phyloP scores from a whole-genome alignment of 805 yeast species.

The Scheffersomyces stipitis region DNA sequence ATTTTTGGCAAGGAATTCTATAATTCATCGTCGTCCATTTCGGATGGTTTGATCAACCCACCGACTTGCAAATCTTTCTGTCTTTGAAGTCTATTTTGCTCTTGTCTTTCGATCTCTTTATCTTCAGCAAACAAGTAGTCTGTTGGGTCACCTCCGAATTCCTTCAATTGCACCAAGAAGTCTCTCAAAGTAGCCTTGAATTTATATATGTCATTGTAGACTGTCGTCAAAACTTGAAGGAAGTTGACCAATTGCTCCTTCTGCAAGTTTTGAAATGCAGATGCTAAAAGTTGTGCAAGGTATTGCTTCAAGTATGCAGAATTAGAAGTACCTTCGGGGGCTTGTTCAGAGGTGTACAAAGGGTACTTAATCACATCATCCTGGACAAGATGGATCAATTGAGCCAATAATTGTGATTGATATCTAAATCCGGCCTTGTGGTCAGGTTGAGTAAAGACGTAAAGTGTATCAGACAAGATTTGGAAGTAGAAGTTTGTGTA shows the following conservation, averaged over 20 bases:
- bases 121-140: slow-evolving; percentile 95
- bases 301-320: slow-evolving; percentile 75
- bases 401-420: slow-evolving; percentile 82
- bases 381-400: slow-evolving; percentile 79
- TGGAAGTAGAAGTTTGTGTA: slow-evolving; percentile 87
- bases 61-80: slow-evolving; percentile 86
- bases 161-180: slow-evolving; percentile 93
- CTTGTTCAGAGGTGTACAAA: slow-evolving; percentile 75
- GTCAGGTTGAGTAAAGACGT: slow-evolving; percentile 92
- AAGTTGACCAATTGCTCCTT: slow-evolving; percentile 80
- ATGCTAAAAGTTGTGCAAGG: slow-evolving; percentile 73
- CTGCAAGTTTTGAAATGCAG: slow-evolving; percentile 92
- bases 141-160: slow-evolving; percentile 92
- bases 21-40: slow-evolving; percentile 69
- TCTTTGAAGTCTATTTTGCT: slow-evolving; percentile 66
- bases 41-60: slow-evolving; percentile 92
- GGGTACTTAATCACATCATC: slow-evolving; percentile 74
- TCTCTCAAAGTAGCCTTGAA: slow-evolving; percentile 89
- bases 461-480: slow-evolving; percentile 87
- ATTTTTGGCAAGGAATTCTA: not conserved
- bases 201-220: slow-evolving; percentile 69
- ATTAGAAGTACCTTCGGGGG: slow-evolving; percentile 83
- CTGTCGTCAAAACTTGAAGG: slow-evolving; percentile 70
- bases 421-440: slow-evolving; percentile 94
- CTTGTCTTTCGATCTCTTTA: slow-evolving; percentile 71